Percentiles rank a stretch among this genome's conserved stretches.
Conservation (phyloP, 257 asterid species). For the Solanum appendiculatum region DNA sequence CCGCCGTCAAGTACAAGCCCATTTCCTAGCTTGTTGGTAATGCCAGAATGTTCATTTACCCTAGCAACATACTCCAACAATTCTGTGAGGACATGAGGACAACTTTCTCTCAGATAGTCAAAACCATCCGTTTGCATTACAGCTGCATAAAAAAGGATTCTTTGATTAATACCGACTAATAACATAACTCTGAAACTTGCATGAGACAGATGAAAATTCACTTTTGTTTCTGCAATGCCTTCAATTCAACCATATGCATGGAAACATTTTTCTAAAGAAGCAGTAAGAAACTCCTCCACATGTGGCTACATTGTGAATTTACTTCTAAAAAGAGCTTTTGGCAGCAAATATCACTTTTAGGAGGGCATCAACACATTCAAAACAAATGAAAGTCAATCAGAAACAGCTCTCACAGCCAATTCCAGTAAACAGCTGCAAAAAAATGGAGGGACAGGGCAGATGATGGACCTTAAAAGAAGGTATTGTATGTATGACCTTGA, state of each 20-base stretch:
- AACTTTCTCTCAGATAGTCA: slow-evolving; percentile 83
- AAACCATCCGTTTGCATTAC: slow-evolving; percentile 97
- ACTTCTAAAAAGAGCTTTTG: neutral
- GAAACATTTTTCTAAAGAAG: neutral
- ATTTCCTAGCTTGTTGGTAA: slow-evolving; percentile 42
- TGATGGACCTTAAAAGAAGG: neutral
- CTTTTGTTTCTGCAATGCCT: neutral
- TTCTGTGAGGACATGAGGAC: slow-evolving; percentile 73
- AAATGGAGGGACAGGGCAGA: neutral
- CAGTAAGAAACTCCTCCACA: neutral
- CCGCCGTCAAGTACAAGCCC: slow-evolving; percentile 58
- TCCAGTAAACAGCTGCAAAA: neutral
- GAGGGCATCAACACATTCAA: neutral
- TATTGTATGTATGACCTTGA: neutral
- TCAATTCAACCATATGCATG: neutral
- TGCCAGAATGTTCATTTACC: slow-evolving; percentile 50
- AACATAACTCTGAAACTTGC: neutral
- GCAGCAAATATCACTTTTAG: neutral
- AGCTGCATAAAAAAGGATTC: slow-evolving; percentile 41
- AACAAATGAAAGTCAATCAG: neutral
- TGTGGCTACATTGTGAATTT: neutral
- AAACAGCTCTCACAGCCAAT: neutral
- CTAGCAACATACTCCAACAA: slow-evolving; percentile 84
- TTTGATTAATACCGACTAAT: neutral
- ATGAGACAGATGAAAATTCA: neutral